A percentile compares a stretch with the other conserved stretches of the same genome.
Conservation (phyloP, 2,329 filamentous ascomycete species). For the Nothophaeocryptopus gaeumannii region DNA sequence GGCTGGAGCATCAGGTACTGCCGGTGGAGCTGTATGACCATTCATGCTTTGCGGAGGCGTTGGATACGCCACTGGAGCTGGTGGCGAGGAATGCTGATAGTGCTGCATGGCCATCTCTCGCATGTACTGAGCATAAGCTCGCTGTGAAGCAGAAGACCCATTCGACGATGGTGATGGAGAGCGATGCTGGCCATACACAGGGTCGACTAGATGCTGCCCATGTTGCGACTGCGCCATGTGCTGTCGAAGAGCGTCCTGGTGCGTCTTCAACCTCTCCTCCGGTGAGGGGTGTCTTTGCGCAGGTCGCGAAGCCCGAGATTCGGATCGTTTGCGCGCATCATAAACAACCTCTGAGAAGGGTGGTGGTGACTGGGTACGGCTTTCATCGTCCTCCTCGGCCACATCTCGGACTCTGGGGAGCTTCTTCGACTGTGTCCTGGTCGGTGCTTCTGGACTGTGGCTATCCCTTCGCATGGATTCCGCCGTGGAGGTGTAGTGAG, state of each 20-base stretch:
- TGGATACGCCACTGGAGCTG: slow-evolving; percentile 11
- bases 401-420: slow-evolving; percentile 13
- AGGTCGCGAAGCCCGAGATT: slow-evolving; percentile 19
- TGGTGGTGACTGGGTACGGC: slow-evolving; percentile 5
- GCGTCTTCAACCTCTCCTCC: slow-evolving; percentile 21
- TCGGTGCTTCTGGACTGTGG: slow-evolving; percentile 19
- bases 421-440: slow-evolving; percentile 9
- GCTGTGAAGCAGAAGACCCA: slow-evolving; percentile 21
- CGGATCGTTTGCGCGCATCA: slow-evolving; percentile 19
- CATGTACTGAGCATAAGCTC: slow-evolving; percentile 27
- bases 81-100: slow-evolving; percentile 26
- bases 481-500: slow-evolving; percentile 18
- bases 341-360: slow-evolving; percentile 5
- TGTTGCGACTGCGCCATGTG: slow-evolving; percentile 25
- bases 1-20: slow-evolving; percentile 30
- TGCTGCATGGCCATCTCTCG: slow-evolving; percentile 27
- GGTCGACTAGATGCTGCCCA: slow-evolving; percentile 21
- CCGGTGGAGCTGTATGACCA: slow-evolving; percentile 21
- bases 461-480: slow-evolving; percentile 16
- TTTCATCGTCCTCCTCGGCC: slow-evolving; percentile 12
- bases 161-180: slow-evolving; percentile 28
- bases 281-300: slow-evolving; percentile 13
- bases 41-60: slow-evolving; percentile 14
- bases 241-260: slow-evolving; percentile 27
- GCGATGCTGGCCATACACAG: slow-evolving; percentile 25